Conservation (phyloP, 441 rosid species). For the Bocquillonia castaneifolia region DNA sequence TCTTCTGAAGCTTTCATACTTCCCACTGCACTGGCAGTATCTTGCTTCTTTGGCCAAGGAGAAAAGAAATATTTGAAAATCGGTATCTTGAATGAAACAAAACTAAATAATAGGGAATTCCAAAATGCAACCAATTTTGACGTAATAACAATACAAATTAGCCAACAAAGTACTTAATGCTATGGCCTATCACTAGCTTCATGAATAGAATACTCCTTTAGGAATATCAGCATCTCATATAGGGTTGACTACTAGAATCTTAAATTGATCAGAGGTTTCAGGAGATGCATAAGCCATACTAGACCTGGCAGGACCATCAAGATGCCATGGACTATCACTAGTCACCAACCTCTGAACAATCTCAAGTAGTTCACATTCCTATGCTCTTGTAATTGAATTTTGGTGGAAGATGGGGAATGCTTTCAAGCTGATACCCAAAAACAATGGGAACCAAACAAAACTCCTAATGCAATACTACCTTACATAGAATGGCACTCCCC, state of each 20-base stretch:
- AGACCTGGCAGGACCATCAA: neutral
- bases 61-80: conserved; percentile 7
- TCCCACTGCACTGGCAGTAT: conserved; percentile 28
- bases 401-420: too few relatives aligned
- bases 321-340: neutral
- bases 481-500: too few relatives aligned
- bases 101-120: neutral
- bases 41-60: conserved; percentile 51
- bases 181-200: neutral
- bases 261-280: neutral
- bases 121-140: neutral
- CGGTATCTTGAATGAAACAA: neutral
- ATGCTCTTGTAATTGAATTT: too few relatives aligned
- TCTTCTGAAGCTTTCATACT: conserved; percentile 53
- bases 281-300: neutral
- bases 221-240: neutral
- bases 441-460: too few relatives aligned
- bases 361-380: too few relatives aligned
- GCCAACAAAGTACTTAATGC: neutral
- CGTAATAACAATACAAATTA: neutral
- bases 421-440: too few relatives aligned
- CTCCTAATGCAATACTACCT: too few relatives aligned
- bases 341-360: too few relatives aligned
- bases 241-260: neutral
- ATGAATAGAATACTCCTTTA: neutral